phyloP scores from a whole-genome alignment of 2,329 filamentous ascomycete genomes.

The Colletotrichum noveboracense region DNA sequence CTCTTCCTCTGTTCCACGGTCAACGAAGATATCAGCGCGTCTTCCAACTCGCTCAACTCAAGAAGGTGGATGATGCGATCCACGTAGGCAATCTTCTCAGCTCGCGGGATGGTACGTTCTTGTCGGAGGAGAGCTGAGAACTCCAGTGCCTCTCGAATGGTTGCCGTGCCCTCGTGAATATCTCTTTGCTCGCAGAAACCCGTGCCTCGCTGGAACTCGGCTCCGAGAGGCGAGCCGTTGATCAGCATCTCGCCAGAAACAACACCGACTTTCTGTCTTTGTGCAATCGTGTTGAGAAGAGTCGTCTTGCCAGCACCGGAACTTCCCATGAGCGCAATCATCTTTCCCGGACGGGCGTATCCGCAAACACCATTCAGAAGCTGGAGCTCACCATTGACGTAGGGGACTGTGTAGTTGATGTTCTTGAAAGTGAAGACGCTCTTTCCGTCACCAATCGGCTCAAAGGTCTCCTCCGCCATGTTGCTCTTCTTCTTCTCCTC shows the following conservation, averaged over 20 bases:
- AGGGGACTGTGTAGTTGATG: conserved; percentile 73
- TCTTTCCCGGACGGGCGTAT: conserved; percentile 79
- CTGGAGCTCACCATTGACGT: conserved; percentile 2
- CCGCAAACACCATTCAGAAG: conserved; percentile 59
- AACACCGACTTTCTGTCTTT: conserved; percentile 69
- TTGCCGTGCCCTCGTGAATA: conserved; percentile 68
- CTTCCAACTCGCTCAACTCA: conserved; percentile 67
- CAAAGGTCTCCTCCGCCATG: conserved; percentile 39
- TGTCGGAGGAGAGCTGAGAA: conserved; percentile 72
- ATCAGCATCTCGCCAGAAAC: conserved; percentile 69
- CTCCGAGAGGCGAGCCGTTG: conserved; percentile 63
- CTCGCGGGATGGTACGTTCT: conserved; percentile 53
- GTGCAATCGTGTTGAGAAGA: conserved; percentile 75
- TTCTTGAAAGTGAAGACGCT: conserved; percentile 75
- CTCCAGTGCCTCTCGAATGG: conserved; percentile 70
- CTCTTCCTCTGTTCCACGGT: conserved; percentile 64
- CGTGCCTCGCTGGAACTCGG: conserved; percentile 69
- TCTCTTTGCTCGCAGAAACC: conserved; percentile 76
- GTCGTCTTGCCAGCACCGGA: conserved; percentile 87
- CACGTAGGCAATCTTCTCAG: conserved; percentile 71
- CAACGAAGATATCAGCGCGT: conserved; percentile 63
- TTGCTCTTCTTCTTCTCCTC: conserved; percentile 25
- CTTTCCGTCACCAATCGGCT: conserved; percentile 59
- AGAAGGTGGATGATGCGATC: conserved; percentile 69
- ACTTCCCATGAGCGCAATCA: conserved; percentile 83